Evolutionary conservation across 1,284 basidiomycete genomes (phyloP).

Genomic region (Xerocomus minutiporus): DNA sequence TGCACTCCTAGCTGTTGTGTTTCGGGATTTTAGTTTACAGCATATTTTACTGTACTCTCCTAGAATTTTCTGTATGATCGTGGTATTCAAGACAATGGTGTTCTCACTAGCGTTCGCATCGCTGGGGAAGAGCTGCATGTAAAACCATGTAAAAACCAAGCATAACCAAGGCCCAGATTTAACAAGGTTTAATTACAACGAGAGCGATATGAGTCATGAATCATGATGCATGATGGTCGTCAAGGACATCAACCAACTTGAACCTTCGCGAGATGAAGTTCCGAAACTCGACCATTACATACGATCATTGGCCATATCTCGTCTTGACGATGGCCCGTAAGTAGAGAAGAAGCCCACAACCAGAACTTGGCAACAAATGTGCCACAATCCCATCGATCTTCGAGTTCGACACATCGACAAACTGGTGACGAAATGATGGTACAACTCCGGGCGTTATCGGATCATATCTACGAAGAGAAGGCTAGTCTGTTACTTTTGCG

Average conservation of each 20-base stretch:
- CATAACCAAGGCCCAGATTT: not conserved
- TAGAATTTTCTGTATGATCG: constrained; percentile 5
- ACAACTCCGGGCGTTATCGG: constrained; percentile 3
- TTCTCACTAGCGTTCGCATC: not conserved
- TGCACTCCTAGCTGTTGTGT: not conserved
- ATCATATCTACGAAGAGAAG: not conserved
- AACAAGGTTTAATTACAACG: constrained; percentile 21
- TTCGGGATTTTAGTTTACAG: not conserved
- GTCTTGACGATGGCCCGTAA: not conserved
- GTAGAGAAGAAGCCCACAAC: not conserved
- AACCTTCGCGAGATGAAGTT: constrained; percentile 4
- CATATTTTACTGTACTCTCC: constrained; percentile 16
- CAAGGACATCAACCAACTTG: constrained; percentile 4
- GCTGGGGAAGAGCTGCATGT: not conserved
- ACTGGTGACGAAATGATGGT: not conserved
- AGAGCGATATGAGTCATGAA: constrained; percentile 1
- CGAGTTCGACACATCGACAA: not conserved
- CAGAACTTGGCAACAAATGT: not conserved
- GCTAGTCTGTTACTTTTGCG: not conserved
- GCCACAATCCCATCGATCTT: not conserved
- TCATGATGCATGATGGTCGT: constrained; percentile 25
- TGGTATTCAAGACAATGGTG: constrained; percentile 8
- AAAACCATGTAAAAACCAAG: not conserved
- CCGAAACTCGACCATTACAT: not conserved
- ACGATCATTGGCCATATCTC: not conserved